Evolutionary conservation across 208 protist species (phyloP).

Genomic region (Porcisia hertigi): DNA sequence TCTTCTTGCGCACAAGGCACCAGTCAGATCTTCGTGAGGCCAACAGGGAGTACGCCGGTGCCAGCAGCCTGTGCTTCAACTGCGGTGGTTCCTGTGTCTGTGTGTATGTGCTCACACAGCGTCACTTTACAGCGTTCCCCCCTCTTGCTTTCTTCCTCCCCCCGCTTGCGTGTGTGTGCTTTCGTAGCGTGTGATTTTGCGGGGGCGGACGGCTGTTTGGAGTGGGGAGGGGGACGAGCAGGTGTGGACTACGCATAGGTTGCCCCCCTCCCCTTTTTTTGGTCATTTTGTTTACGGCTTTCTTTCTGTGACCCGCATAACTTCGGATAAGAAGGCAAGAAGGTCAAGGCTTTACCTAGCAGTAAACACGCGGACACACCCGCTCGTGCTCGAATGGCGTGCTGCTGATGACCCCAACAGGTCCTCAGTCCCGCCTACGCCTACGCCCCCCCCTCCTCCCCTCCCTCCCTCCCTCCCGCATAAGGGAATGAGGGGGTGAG

Average conservation of each 20-base stretch:
- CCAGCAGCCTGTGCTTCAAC: neutral
- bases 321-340: neutral
- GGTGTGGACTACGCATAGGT: neutral
- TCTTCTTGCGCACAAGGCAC: slow-evolving; percentile 5
- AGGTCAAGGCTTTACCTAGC: no score
- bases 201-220: neutral
- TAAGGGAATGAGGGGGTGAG: neutral
- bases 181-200: neutral
- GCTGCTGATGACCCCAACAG: neutral
- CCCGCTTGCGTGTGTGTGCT: neutral
- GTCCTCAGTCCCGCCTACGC: neutral
- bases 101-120: neutral
- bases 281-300: no score
- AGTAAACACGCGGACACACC: no score
- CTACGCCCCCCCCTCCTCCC: no score
- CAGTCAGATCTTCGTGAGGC: neutral
- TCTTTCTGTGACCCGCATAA: neutral
- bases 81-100: neutral
- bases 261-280: neutral
- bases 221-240: neutral
- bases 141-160: neutral
- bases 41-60: no score
- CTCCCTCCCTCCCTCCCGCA: neutral
- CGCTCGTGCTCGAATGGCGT: neutral
- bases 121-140: neutral